phyloP scores from a whole-genome alignment of 2,329 filamentous ascomycete species.

The Ophiocordyceps unilateralis region DNA sequence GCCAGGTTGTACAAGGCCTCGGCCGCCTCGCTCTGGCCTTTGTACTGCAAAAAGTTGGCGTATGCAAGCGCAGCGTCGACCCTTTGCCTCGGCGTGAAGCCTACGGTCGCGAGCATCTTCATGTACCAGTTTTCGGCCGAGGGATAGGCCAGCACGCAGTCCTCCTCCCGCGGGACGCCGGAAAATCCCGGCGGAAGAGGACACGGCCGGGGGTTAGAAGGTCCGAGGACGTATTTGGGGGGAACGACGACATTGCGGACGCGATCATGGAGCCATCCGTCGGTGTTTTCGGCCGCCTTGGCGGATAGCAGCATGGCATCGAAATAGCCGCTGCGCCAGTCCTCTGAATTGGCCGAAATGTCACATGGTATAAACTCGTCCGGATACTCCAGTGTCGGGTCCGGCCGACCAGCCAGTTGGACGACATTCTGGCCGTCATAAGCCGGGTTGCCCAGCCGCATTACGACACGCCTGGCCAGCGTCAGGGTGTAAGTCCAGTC shows the following conservation, averaged over 20 bases:
- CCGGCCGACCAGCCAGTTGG: conserved; percentile 41
- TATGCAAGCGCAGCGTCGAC: conserved; percentile 70
- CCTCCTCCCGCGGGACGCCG: conserved; percentile 51
- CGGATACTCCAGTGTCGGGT: conserved; percentile 49
- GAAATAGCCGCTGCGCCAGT: conserved; percentile 77
- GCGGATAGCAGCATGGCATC: conserved; percentile 65
- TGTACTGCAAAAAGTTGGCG: conserved; percentile 72
- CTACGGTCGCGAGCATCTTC: conserved; percentile 63
- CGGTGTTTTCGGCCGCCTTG: conserved; percentile 60
- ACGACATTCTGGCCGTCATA: conserved; percentile 50
- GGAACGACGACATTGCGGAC: conserved; percentile 51
- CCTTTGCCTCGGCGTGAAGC: conserved; percentile 62
- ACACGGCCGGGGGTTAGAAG: conserved; percentile 65
- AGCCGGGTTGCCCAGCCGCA: conserved; percentile 49
- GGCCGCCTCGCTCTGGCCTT: conserved; percentile 46
- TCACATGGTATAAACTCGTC: conserved; percentile 50
- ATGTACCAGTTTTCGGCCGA: conserved; percentile 64
- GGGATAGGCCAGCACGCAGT: conserved; percentile 54
- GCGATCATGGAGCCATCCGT: conserved; percentile 60
- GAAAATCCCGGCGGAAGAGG: conserved; percentile 49
- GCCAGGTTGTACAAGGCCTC: conserved; percentile 60
- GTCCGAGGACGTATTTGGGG: conserved; percentile 57
- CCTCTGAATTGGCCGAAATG: conserved; percentile 56
- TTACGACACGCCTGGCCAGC: conserved; percentile 40
- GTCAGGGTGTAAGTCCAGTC: conserved; percentile 54